Conservation (phyloP, 1,139 yeast genomes). For the Debaryomyces psychrophilus region DNA sequence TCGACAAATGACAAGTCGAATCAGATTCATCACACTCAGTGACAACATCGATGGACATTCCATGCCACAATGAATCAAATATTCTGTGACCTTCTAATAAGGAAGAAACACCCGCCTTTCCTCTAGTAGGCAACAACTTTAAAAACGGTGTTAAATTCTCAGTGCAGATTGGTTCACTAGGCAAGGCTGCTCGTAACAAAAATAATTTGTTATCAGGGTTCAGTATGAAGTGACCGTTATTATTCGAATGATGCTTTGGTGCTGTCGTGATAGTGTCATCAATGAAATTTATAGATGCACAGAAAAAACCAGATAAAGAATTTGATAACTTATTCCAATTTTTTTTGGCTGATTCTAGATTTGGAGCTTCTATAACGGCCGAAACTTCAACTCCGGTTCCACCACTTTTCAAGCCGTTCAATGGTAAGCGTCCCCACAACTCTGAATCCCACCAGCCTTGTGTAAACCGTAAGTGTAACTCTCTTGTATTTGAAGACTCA, state of each 20-base stretch:
- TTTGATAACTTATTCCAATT: constrained; percentile 77
- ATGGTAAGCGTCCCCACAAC: constrained; percentile 83
- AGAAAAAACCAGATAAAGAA: constrained; percentile 85
- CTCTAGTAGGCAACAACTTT: constrained; percentile 88
- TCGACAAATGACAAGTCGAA: constrained; percentile 50
- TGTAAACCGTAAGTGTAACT: constrained; percentile 80
- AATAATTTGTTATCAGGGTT: constrained; percentile 45
- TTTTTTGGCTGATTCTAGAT: constrained; percentile 55
- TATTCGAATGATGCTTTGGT: constrained; percentile 46
- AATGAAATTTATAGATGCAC: constrained; percentile 91
- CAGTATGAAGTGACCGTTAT: constrained; percentile 20
- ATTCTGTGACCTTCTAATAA: constrained; percentile 91
- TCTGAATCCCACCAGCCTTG: constrained; percentile 97
- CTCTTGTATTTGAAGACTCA: constrained; percentile 66
- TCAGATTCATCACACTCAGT: constrained; percentile 49
- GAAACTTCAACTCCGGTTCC: constrained; percentile 96
- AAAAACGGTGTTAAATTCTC: constrained; percentile 95
- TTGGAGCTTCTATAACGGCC: constrained; percentile 76
- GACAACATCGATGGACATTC: constrained; percentile 84
- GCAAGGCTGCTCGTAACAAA: constrained; percentile 81
- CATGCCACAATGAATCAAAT: constrained; percentile 95
- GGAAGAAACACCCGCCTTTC: constrained; percentile 86
- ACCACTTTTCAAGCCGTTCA: constrained; percentile 72
- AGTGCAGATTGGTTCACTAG: constrained; percentile 95
- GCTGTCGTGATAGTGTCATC: constrained; percentile 78